Evolutionary conservation across 1,284 basidiomycete genomes (phyloP).

Genomic region (Cryptococcus hybrid): DNA sequence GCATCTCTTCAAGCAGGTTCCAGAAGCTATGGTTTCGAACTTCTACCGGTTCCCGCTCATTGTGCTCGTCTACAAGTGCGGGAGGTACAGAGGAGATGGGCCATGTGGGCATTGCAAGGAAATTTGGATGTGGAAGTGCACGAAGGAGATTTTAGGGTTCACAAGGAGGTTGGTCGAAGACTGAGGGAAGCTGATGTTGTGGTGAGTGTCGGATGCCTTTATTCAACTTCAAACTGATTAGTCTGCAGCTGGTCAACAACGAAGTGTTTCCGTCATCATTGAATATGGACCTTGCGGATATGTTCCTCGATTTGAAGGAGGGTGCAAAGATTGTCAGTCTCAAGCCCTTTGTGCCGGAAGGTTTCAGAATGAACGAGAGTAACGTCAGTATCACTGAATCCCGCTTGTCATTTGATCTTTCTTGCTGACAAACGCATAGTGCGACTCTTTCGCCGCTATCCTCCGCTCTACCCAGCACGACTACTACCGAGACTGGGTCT

Average conservation of each 20-base stretch:
- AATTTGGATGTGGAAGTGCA: conserved; percentile 50
- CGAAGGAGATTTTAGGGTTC: conserved; percentile 55
- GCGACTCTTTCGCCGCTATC: conserved; percentile 45
- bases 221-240: background rate
- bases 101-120: conserved; percentile 54
- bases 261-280: conserved; percentile 56
- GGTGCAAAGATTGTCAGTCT: conserved; percentile 55
- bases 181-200: conserved; percentile 55
- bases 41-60: conserved; percentile 53
- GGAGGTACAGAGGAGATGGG: conserved; percentile 54
- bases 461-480: conserved; percentile 31
- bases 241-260: conserved; percentile 55
- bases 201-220: conserved; percentile 28
- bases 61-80: conserved; percentile 53
- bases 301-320: conserved; percentile 58
- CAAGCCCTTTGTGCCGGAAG: conserved; percentile 56
- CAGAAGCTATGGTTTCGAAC: conserved; percentile 55
- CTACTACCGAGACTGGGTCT: conserved; percentile 45
- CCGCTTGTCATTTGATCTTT: background rate
- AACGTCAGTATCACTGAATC: conserved; percentile 35
- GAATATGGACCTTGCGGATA: conserved; percentile 55
- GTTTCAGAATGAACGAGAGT: conserved; percentile 54
- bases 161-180: conserved; percentile 38
- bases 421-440: conserved; percentile 20
- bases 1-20: conserved; percentile 56